phyloP scores from a whole-genome alignment of 257 asterid species.

The Eustoma russellianum region DNA sequence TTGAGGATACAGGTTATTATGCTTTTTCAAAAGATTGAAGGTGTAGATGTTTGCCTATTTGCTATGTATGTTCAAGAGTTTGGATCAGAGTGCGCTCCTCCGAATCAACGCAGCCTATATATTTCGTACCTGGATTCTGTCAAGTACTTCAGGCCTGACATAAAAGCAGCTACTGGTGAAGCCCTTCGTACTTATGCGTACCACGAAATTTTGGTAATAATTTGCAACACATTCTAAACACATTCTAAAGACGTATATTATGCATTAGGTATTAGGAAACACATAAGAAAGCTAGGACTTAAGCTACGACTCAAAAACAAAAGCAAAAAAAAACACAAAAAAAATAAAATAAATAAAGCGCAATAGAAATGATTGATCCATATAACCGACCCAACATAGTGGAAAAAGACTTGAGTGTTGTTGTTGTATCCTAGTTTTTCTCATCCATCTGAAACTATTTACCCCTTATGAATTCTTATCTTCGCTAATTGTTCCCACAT shows the following conservation, averaged over 20 bases:
- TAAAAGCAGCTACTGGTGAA: constrained; percentile 42
- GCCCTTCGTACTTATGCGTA: constrained; percentile 69
- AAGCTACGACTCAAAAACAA: too few relatives aligned
- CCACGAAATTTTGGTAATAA: constrained; percentile 60
- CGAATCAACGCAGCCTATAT: constrained; percentile 61
- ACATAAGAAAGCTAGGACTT: too few relatives aligned
- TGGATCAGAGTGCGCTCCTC: constrained; percentile 63
- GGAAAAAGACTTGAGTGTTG: too few relatives aligned
- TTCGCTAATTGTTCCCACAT: constrained; percentile 2
- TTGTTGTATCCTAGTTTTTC: constrained; percentile 2
- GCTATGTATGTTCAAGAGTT: constrained; percentile 73
- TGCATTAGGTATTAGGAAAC: too few relatives aligned
- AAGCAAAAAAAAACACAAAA: too few relatives aligned
- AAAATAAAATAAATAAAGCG: too few relatives aligned
- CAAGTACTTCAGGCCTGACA: constrained; percentile 60
- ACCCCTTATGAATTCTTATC: background rate
- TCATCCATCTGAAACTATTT: background rate
- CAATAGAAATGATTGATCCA: too few relatives aligned
- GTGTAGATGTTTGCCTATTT: constrained; percentile 69
- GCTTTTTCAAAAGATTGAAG: constrained; percentile 64
- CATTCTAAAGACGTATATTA: too few relatives aligned
- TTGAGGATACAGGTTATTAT: constrained; percentile 41
- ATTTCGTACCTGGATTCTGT: constrained; percentile 77
- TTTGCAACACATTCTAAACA: too few relatives aligned
- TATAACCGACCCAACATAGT: too few relatives aligned